Percentiles rank a stretch among this genome's conserved stretches.
Evolutionary conservation across 2,329 filamentous ascomycete species (phyloP).

Genomic region (Microsporum canis): DNA sequence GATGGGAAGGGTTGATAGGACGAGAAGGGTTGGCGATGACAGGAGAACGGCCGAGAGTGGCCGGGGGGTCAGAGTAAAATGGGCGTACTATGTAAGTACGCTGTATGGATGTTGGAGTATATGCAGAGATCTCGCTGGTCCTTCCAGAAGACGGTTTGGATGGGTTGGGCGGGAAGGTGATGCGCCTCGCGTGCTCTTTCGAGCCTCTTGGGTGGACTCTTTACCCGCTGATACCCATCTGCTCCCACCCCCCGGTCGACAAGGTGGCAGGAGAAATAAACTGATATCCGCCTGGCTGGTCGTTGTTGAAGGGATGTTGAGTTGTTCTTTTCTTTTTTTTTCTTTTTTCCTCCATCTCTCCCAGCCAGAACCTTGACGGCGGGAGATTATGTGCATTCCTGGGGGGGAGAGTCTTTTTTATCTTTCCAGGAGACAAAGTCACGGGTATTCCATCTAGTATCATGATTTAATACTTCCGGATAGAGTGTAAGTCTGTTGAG

Average conservation of each 20-base stretch:
- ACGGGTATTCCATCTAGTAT: not conserved
- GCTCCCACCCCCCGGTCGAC: not conserved
- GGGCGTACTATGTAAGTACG: not conserved
- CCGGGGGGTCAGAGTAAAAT: not conserved
- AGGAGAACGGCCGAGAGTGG: not conserved
- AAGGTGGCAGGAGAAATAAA: not conserved
- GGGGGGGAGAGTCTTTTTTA: not conserved
- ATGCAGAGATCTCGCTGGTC: not conserved
- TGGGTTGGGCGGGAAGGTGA: not conserved
- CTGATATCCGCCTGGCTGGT: not conserved
- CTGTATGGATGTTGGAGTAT: no score
- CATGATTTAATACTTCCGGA: no score
- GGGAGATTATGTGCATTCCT: conserved; percentile 3
- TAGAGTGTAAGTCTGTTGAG: not conserved
- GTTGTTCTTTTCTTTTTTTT: not conserved
- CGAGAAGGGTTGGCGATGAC: not conserved
- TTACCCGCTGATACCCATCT: conserved; percentile 2
- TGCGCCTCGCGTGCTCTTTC: not conserved
- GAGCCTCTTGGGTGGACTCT: not conserved
- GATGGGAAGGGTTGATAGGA: not conserved
- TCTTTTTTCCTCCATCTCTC: not conserved
- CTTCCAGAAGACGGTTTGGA: not conserved
- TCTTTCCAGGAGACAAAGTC: not conserved
- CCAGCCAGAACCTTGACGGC: not conserved
- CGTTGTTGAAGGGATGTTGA: not conserved